Conservation (phyloP, 768 basidiomycete genomes). For the Lyophyllum atratum region DNA sequence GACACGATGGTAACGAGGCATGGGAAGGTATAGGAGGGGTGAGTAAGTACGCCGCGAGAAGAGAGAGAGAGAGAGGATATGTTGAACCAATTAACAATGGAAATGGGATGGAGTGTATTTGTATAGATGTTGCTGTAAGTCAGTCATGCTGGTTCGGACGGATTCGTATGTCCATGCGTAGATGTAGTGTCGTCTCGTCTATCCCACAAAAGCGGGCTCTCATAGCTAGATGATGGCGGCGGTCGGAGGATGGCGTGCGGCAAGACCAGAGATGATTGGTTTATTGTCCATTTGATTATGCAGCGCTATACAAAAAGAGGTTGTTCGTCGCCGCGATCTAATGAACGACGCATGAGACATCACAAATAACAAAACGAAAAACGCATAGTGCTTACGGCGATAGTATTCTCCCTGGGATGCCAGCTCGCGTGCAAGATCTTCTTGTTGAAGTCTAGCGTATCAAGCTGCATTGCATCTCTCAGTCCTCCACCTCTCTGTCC, state of each 20-base stretch:
- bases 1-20: conserved; percentile 7
- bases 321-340: conserved; percentile 98
- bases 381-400: conserved; percentile 67
- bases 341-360: background rate
- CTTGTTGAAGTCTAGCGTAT: conserved; percentile 92
- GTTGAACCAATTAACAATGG: conserved; percentile 17
- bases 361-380: background rate
- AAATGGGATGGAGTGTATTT: conserved; percentile 18
- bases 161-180: conserved; percentile 21
- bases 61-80: conserved; percentile 2
- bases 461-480: conserved; percentile 85
- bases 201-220: conserved; percentile 19
- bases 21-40: conserved; percentile 15
- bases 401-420: conserved; percentile 98
- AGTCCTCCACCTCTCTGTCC: conserved; percentile 71
- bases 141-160: conserved; percentile 14
- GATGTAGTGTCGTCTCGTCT: conserved; percentile 21
- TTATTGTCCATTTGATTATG: conserved; percentile 38
- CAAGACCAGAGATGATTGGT: conserved; percentile 13
- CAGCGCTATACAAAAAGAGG: conserved; percentile 83
- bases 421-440: conserved; percentile 95
- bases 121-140: conserved; percentile 19
- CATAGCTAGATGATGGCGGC: conserved; percentile 20
- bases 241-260: conserved; percentile 6
- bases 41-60: conserved; percentile 17